A percentile compares a stretch with the other conserved stretches of the same genome.
phyloP scores from a whole-genome alignment of 2,329 filamentous ascomycete genomes.

The Drechmeria coniospora region DNA sequence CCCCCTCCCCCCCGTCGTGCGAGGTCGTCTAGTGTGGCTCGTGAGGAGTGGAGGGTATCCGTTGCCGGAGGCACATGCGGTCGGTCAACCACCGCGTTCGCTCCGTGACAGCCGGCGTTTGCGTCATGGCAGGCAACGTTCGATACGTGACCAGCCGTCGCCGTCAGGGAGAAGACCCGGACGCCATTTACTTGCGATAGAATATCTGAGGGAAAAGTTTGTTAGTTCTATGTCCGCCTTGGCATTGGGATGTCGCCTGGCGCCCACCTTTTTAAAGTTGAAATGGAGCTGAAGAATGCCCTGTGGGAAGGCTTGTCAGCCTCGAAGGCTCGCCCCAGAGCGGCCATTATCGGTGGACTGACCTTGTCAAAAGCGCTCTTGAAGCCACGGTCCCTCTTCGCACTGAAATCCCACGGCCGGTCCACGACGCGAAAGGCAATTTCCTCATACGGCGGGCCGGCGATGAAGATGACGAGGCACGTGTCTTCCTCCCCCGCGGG shows the following conservation, averaged over 20 bases:
- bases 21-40: too few relatives aligned
- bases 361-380: conserved; percentile 97
- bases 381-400: conserved; percentile 87
- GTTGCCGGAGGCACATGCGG: too few relatives aligned
- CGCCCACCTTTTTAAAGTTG: conserved; percentile 82
- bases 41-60: too few relatives aligned
- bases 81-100: too few relatives aligned
- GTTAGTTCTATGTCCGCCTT: too few relatives aligned
- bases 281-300: conserved; percentile 85
- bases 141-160: conserved; percentile 1
- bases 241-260: not conserved
- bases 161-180: not conserved
- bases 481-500: conserved; percentile 93
- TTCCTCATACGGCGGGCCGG: conserved; percentile 90
- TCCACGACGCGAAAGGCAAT: conserved; percentile 95
- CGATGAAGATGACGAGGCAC: conserved; percentile 88
- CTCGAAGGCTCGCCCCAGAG: not conserved
- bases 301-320: conserved; percentile 2
- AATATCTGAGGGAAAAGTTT: too few relatives aligned
- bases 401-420: conserved; percentile 97
- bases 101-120: too few relatives aligned
- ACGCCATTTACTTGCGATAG: not conserved
- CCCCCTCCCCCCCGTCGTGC: too few relatives aligned
- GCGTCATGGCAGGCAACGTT: too few relatives aligned
- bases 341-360: conserved; percentile 18